Evolutionary conservation across 2,329 filamentous ascomycete genomes (phyloP).

Genomic region (Chaetomium sp.): DNA sequence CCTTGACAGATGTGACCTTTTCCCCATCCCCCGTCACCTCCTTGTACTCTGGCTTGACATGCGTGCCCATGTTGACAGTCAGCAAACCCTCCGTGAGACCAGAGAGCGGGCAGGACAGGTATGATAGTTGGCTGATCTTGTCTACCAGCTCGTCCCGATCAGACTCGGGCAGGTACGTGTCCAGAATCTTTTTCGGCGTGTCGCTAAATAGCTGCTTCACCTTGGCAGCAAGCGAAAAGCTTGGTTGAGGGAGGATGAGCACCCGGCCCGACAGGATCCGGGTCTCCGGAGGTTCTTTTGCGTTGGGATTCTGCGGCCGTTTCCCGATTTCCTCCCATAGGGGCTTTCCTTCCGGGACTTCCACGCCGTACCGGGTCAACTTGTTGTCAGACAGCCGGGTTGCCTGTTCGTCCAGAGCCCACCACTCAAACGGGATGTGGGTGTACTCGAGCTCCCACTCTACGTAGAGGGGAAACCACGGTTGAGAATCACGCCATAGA

Average conservation of each 20-base stretch:
- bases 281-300: not conserved
- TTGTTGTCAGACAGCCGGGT: not conserved
- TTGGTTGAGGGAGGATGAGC: not conserved
- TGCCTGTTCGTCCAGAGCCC: slow-evolving; percentile 37
- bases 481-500: slow-evolving; percentile 41
- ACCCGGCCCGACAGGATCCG: not conserved
- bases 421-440: slow-evolving; percentile 42
- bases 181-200: not conserved
- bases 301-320: not conserved
- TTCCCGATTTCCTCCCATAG: not conserved
- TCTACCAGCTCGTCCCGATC: not conserved
- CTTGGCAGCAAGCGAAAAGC: not conserved
- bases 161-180: not conserved
- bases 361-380: not conserved
- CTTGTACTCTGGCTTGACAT: slow-evolving; percentile 43
- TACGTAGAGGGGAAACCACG: slow-evolving; percentile 46
- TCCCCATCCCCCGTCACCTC: not conserved
- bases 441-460: slow-evolving; percentile 50
- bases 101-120: slow-evolving; percentile 35
- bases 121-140: not conserved
- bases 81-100: slow-evolving; percentile 41
- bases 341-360: not conserved
- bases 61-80: slow-evolving; percentile 42
- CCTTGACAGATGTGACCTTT: not conserved
- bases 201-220: not conserved